A percentile compares a stretch with the other conserved stretches of the same genome.
Evolutionary conservation across 2,329 filamentous ascomycete genomes (phyloP).

Genomic region (Dothidotthia symphoricarpi): DNA sequence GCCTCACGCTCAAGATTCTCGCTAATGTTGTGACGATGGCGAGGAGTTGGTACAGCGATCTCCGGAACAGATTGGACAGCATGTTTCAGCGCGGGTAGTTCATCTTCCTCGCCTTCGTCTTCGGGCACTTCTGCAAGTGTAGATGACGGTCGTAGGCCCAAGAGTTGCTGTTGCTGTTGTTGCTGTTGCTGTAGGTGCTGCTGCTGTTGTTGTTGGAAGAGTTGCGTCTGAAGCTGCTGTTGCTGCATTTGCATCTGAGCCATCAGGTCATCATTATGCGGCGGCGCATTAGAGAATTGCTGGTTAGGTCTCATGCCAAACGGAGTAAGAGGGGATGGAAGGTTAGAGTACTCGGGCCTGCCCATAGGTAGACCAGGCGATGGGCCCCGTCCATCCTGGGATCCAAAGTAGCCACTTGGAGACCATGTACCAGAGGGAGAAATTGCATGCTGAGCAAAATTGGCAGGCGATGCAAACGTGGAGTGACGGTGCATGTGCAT

Average conservation of each 20-base stretch:
- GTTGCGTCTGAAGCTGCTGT: constrained; percentile 54
- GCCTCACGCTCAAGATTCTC: constrained; percentile 79
- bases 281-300: constrained; percentile 46
- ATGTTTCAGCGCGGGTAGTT: constrained; percentile 41
- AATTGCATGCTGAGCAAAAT: constrained; percentile 62
- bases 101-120: constrained; percentile 63
- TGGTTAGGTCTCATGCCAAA: constrained; percentile 47
- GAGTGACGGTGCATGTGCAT: constrained; percentile 69
- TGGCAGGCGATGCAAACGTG: constrained; percentile 66
- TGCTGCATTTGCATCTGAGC: constrained; percentile 52
- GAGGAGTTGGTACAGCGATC: constrained; percentile 61
- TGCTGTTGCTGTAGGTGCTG: constrained; percentile 51
- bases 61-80: constrained; percentile 46
- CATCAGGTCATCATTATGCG: constrained; percentile 42
- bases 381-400: constrained; percentile 42
- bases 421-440: constrained; percentile 50
- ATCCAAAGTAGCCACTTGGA: constrained; percentile 40
- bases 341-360: constrained; percentile 39
- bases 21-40: constrained; percentile 69
- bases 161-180: constrained; percentile 50
- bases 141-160: constrained; percentile 47
- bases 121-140: constrained; percentile 70
- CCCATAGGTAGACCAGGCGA: constrained; percentile 44
- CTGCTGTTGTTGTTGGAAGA: constrained; percentile 49
- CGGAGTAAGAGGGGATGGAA: constrained; percentile 59